Evolutionary conservation across 768 basidiomycete species (phyloP), one percentile per base, ranked within the genome.

Genomic region (Dioszegia aurantiaca): DNA sequence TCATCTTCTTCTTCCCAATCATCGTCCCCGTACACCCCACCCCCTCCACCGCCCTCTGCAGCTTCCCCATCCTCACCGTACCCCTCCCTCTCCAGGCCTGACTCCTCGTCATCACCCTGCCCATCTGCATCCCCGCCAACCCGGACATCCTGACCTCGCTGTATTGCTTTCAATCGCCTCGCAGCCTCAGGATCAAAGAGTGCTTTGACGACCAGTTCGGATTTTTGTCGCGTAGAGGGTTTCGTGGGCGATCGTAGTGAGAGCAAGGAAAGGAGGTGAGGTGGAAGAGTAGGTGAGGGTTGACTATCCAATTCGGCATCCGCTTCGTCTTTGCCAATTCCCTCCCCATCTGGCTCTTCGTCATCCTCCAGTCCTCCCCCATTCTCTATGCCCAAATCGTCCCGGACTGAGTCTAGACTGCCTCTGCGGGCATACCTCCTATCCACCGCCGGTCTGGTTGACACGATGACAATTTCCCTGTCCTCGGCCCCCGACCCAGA

Each of bases 1-100:
- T 72, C 70, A 55, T 60, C 55, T 56, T 72, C 70, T 30, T 58
- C 61, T 40, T 71, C 69, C 69, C 69, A 71, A 61, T 71, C 69
- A 55, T 70, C 69, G 37, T 70, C 69, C 23, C 42, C 64, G 31
- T 31, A 56, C 8, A 23, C 59, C 16, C 37, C 44, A 10, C 47
- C 56, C 11, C 26, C 64, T n/a, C 44, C 61, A 4, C 27, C 62
- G 16, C 23, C 45, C 26, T 33, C 39, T 21, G 41, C 65, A 24
- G 27, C 45, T 30, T 30, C 57, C 14, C 10, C 40, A 23, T 60
- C 64, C 31, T 5, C 47, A 53, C 12, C 48, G 30, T 24, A 2
- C 62, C 6, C 12, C 44, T 14, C 21, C n/a, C 2, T n/a, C 37
- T 9, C 37, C 41, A 33, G 41, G 21, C 58, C 60, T 17, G 46